Conservation (phyloP, 371 early-diverging fungal genomes). For the Blakeslea trispora region DNA sequence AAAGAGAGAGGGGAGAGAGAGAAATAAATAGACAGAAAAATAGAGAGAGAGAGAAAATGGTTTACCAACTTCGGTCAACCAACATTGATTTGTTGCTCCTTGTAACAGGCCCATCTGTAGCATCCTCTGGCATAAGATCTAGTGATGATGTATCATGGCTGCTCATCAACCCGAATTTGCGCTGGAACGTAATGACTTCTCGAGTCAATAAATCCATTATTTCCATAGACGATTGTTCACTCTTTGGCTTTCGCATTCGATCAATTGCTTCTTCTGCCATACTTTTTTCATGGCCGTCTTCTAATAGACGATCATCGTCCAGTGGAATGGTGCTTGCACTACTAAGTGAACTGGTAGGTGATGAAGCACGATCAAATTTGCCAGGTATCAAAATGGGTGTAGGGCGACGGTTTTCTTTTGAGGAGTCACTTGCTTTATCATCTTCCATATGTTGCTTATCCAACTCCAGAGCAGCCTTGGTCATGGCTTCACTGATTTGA, state of each 20-base stretch:
- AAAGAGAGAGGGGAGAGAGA: too few relatives aligned
- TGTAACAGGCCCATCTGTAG: conserved; percentile 12
- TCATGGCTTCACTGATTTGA: conserved; percentile 21
- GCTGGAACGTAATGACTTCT: conserved; percentile 46
- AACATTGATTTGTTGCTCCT: conserved; percentile 6
- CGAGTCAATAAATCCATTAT: conserved; percentile 46
- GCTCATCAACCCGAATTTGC: conserved; percentile 31
- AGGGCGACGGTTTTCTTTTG: conserved; percentile 18
- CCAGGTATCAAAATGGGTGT: conserved; percentile 38
- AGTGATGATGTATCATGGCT: background rate
- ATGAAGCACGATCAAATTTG: conserved; percentile 21
- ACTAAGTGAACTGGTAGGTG: conserved; percentile 30
- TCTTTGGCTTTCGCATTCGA: conserved; percentile 12
- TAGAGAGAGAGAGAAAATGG: background rate
- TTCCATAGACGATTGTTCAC: conserved; percentile 39
- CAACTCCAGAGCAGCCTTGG: conserved; percentile 13
- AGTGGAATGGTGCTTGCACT: conserved; percentile 35
- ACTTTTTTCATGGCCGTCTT: conserved; percentile 23
- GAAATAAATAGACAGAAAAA: conserved; percentile 1
- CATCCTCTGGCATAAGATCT: background rate
- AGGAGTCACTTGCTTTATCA: background rate
- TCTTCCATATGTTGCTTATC: conserved; percentile 7
- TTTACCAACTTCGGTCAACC: background rate
- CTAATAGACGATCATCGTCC: conserved; percentile 13
- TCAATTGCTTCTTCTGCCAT: conserved; percentile 32